Evolutionary conservation across 352 stramenopile species (phyloP), one percentile per base, ranked within the genome.

Genomic region (Phytophthora sojae): DNA sequence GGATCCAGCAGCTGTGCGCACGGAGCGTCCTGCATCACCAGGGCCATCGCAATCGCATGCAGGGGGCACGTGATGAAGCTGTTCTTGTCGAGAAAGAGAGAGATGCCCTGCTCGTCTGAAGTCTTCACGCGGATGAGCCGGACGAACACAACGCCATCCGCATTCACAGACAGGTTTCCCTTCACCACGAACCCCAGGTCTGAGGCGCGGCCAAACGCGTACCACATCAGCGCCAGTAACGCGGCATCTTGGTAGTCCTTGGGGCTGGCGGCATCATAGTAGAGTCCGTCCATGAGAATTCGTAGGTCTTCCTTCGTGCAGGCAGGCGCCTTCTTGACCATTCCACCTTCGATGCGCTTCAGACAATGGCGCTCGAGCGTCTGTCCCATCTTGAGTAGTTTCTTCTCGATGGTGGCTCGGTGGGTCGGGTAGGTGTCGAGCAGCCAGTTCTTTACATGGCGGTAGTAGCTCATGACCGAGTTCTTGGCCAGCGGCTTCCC

Each of bases 211-310:
- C 26, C 26, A 6, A 30, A 30, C 4, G 26, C 26, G 26, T 30
- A 30, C 26, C 26, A 30, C 26, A 30, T 6, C 26, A 30, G 26
- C 26, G 26, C 26, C 26, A 30, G 26, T 30, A 30, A 30, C 60
- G 54, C 64, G 1, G 68, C 68, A 21, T 80, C 68, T 52, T 80
- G 63, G 17, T 80, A 71, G 25, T 74, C 55, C 1, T 50, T 54
- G 7, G 35, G 3, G 1, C n/a, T 61, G 2, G 14, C 17, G 2
- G 61, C 45, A 17, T 59, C 39, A 8, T 44, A 68, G 42, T 68
- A 61, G 2, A 57, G 9, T 7, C 61, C 61, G 23, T 68, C 52
- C 61, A 72, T 61, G 5, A 71, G 19, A 65, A 64, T 47, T 4
- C 51, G 6, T 0, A 68, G 51, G 14, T 71, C 63, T 64, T 77